Conservation (phyloP, 2,329 filamentous ascomycete genomes). For the Boeremia exigua region DNA sequence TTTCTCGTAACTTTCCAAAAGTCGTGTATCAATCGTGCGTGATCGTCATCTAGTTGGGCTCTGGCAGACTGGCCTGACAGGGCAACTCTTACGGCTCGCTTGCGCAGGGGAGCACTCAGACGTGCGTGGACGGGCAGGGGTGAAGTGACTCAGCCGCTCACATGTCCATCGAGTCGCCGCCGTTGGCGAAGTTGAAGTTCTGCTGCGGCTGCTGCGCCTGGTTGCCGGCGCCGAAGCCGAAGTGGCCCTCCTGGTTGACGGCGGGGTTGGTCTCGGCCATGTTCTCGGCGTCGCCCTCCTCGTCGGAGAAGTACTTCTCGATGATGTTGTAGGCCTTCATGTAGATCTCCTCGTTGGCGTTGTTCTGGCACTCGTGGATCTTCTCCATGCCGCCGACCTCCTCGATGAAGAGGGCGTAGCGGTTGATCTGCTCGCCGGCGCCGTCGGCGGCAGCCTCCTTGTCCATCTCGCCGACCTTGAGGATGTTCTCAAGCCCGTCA, state of each 20-base stretch:
- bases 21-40: conserved; percentile 36
- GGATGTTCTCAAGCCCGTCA: conserved; percentile 97
- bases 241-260: conserved; percentile 74
- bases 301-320: conserved; percentile 99
- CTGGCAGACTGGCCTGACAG: conserved; percentile 10
- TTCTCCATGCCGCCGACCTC: conserved; percentile 99
- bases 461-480: conserved; percentile 99
- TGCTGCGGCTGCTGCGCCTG: conserved; percentile 67
- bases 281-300: conserved; percentile 79
- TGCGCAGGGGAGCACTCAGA: conserved; percentile 6
- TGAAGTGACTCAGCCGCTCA: conserved; percentile 51
- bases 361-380: conserved; percentile 99
- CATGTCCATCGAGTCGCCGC: conserved; percentile 77
- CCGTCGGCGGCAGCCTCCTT: conserved; percentile 79
- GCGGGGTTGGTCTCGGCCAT: conserved; percentile 81
- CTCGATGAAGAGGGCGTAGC: conserved; percentile 97
- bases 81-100: conserved; percentile 8
- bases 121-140: conserved; percentile 1
- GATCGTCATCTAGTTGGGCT: conserved; percentile 23
- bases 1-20: conserved; percentile 26
- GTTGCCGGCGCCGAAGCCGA: conserved; percentile 74
- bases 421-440: conserved; percentile 77
- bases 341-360: conserved; percentile 99
- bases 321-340: conserved; percentile 99
- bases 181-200: conserved; percentile 92